A percentile compares a stretch with the other conserved stretches of the same genome.
phyloP scores from a whole-genome alignment of 345 rosid species.

The Cardiospermum halicacabum region DNA sequence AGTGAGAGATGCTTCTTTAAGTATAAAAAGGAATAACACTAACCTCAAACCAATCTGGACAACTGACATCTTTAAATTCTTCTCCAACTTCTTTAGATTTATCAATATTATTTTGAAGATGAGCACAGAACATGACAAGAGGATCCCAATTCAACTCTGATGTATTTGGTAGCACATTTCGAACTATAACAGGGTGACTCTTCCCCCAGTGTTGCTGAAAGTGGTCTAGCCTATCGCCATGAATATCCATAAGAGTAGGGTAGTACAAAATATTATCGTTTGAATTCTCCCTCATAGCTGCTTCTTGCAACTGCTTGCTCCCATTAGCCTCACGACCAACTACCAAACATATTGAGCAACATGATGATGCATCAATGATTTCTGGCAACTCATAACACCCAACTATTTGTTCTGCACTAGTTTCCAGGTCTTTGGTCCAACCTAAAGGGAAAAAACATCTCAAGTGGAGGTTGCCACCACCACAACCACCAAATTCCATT shows the following conservation, averaged over 20 bases:
- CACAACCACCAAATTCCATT: constrained; percentile 57
- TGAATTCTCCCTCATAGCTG: constrained; percentile 56
- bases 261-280: constrained; percentile 64
- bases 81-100: constrained; percentile 34
- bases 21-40: constrained; percentile 13
- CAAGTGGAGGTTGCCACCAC: constrained; percentile 45
- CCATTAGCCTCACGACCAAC: constrained; percentile 37
- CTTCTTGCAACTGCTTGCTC: constrained; percentile 52
- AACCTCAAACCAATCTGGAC: constrained; percentile 93
- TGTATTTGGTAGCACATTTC: constrained; percentile 50
- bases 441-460: constrained; percentile 44
- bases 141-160: constrained; percentile 82
- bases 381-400: constrained; percentile 89
- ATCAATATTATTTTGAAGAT: constrained; percentile 54
- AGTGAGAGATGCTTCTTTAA: not conserved
- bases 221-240: constrained; percentile 68
- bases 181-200: constrained; percentile 88
- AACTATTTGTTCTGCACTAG: constrained; percentile 77
- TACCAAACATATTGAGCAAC: constrained; percentile 62
- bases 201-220: constrained; percentile 94
- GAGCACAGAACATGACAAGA: constrained; percentile 70
- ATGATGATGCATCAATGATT: constrained; percentile 44
- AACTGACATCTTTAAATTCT: constrained; percentile 23
- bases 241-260: constrained; percentile 50
- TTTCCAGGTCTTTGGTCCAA: constrained; percentile 71